These are phyloP conservation scores for Laburnicola sp. DNA, from an alignment of 2,329 filamentous ascomycete genomes.

Conservation along the genomic window DNA sequence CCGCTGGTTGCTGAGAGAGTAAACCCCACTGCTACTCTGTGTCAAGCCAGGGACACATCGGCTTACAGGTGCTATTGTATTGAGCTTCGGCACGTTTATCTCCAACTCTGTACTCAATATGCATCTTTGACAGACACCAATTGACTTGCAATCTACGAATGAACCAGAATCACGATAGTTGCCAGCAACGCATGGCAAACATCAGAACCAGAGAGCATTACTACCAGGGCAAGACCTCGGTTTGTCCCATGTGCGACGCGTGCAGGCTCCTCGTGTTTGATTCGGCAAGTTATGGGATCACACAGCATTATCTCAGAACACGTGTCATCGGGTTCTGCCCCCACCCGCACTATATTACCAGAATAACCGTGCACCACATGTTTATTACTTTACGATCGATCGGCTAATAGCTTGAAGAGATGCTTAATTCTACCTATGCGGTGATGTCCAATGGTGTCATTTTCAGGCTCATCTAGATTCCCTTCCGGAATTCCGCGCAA, in stretches of 20 bases:
- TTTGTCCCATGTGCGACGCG: too few species aligned
- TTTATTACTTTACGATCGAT: conserved; percentile 18
- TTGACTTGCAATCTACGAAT: too few species aligned
- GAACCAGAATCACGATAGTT: too few species aligned
- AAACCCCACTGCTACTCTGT: neutral
- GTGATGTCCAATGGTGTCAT: conserved; percentile 18
- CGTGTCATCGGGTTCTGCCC: conserved; percentile 12
- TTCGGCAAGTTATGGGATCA: conserved; percentile 3
- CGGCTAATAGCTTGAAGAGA: conserved; percentile 32
- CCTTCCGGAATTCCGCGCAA: conserved; percentile 4
- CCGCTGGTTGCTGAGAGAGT: too few species aligned
- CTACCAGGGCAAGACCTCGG: too few species aligned
- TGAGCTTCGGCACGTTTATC: too few species aligned
- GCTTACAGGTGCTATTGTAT: too few species aligned
- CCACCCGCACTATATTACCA: conserved; percentile 16
- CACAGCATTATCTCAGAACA: conserved; percentile 20
- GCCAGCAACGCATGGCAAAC: too few species aligned
- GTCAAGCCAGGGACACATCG: too few species aligned
- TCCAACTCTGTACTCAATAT: too few species aligned
- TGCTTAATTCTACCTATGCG: conserved; percentile 23
- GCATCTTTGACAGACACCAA: too few species aligned
- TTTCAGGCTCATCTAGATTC: neutral
- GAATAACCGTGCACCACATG: conserved; percentile 16
- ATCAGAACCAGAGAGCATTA: too few species aligned
- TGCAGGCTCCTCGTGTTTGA: neutral